A percentile compares a stretch with the other conserved stretches of the same genome.
These are phyloP conservation scores for Eragrostis curvula DNA, from an alignment of 176 grass and related monocot species.

Conservation along the genomic window DNA sequence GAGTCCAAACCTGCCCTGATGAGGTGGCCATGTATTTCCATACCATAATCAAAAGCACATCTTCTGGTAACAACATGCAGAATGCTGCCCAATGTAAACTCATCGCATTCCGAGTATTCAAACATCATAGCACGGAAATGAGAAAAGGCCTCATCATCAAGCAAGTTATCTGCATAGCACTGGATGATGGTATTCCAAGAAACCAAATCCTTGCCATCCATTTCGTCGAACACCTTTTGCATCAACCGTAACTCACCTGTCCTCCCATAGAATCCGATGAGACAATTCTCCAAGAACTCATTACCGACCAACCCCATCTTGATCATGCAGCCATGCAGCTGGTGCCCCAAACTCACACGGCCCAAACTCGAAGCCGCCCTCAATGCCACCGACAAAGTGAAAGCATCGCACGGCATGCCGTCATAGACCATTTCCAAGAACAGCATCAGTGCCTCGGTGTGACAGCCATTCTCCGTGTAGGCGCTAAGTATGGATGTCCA, in stretches of 20 bases:
- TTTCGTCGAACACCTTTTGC: slow-evolving; percentile 50
- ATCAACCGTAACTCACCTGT: slow-evolving; percentile 42
- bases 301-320: slow-evolving; percentile 49
- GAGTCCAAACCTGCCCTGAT: slow-evolving; percentile 56
- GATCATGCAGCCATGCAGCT: slow-evolving; percentile 60
- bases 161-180: slow-evolving; percentile 47
- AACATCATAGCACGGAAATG: slow-evolving; percentile 56
- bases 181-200: slow-evolving; percentile 71
- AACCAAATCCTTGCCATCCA: slow-evolving; percentile 56
- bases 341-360: slow-evolving; percentile 41
- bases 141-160: slow-evolving; percentile 41
- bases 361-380: slow-evolving; percentile 53
- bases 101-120: slow-evolving; percentile 44
- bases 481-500: slow-evolving; percentile 67
- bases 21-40: slow-evolving; percentile 64
- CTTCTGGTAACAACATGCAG: slow-evolving; percentile 46
- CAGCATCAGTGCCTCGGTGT: slow-evolving; percentile 50
- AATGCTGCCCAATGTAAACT: slow-evolving; percentile 60
- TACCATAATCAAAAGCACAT: slow-evolving; percentile 49
- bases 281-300: slow-evolving; percentile 56
- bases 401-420: slow-evolving; percentile 50
- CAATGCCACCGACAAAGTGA: slow-evolving; percentile 46
- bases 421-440: slow-evolving; percentile 47
- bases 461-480: slow-evolving; percentile 56
- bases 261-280: slow-evolving; percentile 64